Conservation (phyloP, 805 yeast genomes). For the Saccharomycopsis babjevae region DNA sequence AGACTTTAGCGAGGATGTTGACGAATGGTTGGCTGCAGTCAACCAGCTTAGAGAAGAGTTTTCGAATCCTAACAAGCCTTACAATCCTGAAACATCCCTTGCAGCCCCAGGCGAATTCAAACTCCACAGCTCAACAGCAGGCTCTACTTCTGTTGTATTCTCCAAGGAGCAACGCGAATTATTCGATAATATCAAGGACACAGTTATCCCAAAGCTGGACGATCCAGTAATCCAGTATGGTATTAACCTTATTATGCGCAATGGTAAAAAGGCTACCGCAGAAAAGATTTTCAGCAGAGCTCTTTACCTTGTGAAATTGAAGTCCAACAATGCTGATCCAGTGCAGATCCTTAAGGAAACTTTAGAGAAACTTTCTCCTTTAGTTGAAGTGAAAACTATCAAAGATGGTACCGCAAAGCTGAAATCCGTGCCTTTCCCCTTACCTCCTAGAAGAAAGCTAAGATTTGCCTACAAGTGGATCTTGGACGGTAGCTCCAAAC, state of each 20-base stretch:
- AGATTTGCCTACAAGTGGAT: slow-evolving; percentile 90
- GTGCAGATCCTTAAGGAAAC: slow-evolving; percentile 62
- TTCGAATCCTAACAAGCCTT: slow-evolving; percentile 26
- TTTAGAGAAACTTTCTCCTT: slow-evolving; percentile 75
- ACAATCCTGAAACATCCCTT: slow-evolving; percentile 30
- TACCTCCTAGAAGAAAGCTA: slow-evolving; percentile 70
- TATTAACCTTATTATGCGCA: slow-evolving; percentile 82
- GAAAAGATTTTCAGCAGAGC: slow-evolving; percentile 66
- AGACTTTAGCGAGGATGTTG: slow-evolving; percentile 27
- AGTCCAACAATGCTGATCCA: slow-evolving; percentile 62
- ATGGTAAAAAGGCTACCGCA: slow-evolving; percentile 80
- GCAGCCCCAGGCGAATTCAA: slow-evolving; percentile 32
- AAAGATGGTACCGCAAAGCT: slow-evolving; percentile 83
- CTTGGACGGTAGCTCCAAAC: slow-evolving; percentile 68
- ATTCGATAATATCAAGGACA: slow-evolving; percentile 36
- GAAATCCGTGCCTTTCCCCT: slow-evolving; percentile 70
- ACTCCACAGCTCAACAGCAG: slow-evolving; percentile 27
- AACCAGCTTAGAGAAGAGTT: slow-evolving; percentile 30
- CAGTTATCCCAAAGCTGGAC: slow-evolving; percentile 47
- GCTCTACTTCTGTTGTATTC: slow-evolving; percentile 38
- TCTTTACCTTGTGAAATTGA: slow-evolving; percentile 64
- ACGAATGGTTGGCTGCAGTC: slow-evolving; percentile 33
- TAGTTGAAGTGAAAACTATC: slow-evolving; percentile 65
- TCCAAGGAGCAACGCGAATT: slow-evolving; percentile 55
- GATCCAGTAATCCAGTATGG: slow-evolving; percentile 72